These are phyloP conservation scores for Psidium guajava DNA, from an alignment of 345 rosid species.

Conservation along the genomic window DNA sequence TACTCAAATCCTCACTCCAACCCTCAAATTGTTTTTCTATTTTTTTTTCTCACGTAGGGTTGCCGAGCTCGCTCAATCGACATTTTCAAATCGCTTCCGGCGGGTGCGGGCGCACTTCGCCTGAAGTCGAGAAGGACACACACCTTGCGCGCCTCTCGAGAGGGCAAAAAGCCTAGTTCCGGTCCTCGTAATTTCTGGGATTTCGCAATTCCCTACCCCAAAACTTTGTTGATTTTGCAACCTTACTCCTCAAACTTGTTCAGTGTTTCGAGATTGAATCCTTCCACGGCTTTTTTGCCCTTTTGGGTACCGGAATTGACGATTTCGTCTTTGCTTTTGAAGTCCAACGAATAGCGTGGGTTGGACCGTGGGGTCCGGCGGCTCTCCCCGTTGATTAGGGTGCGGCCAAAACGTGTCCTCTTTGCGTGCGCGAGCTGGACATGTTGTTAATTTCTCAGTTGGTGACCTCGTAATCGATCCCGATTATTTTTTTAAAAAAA, in stretches of 20 bases:
- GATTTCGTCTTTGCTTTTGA: not conserved
- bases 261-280: fast-evolving
- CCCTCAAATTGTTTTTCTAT: not conserved
- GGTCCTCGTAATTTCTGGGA: not conserved
- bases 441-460: not conserved
- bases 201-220: not conserved
- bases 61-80: not conserved
- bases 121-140: too few species aligned
- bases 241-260: not conserved
- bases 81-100: fast-evolving
- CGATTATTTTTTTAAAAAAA: too few species aligned
- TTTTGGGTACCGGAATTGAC: not conserved
- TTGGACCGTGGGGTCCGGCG: not conserved
- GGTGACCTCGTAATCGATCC: too few species aligned
- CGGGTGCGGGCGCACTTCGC: too few species aligned
- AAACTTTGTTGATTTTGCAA: not conserved
- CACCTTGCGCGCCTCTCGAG: too few species aligned
- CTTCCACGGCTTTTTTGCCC: not conserved
- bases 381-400: not conserved
- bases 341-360: not conserved
- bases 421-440: not conserved
- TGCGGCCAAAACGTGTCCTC: not conserved
- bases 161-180: too few species aligned
- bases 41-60: not conserved
- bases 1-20: not conserved